Evolutionary conservation across 1,284 basidiomycete genomes (phyloP).

Genomic region (Naganishia sp.): DNA sequence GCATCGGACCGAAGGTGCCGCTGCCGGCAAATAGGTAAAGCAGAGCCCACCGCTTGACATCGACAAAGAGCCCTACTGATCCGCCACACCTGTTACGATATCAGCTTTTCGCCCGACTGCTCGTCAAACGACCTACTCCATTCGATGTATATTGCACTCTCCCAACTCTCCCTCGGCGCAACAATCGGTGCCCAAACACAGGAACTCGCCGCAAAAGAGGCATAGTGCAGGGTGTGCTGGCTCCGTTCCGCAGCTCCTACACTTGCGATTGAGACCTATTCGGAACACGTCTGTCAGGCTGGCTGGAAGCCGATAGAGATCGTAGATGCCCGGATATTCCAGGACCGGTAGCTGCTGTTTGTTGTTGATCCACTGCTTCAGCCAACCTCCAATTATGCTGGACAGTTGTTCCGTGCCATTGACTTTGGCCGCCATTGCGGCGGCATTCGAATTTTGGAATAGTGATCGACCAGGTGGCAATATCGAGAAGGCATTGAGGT

Average conservation of each 20-base stretch:
- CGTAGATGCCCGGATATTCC: slow-evolving; percentile 84
- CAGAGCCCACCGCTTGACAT: slow-evolving; percentile 88
- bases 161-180: slow-evolving; percentile 74
- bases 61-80: slow-evolving; percentile 82
- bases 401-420: slow-evolving; percentile 62
- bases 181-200: slow-evolving; percentile 91
- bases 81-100: slow-evolving; percentile 73
- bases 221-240: slow-evolving; percentile 89
- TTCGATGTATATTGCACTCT: slow-evolving; percentile 93
- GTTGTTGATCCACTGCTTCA: slow-evolving; percentile 49
- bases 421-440: slow-evolving; percentile 68
- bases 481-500: slow-evolving; percentile 73
- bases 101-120: slow-evolving; percentile 25
- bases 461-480: slow-evolving; percentile 14
- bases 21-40: slow-evolving; percentile 88
- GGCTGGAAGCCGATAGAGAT: slow-evolving; percentile 75
- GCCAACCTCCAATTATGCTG: slow-evolving; percentile 43
- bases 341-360: slow-evolving; percentile 59
- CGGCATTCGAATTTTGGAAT: slow-evolving; percentile 43
- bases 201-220: slow-evolving; percentile 81
- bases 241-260: slow-evolving; percentile 73
- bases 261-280: slow-evolving; percentile 67
- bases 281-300: slow-evolving; percentile 82
- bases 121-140: slow-evolving; percentile 67
- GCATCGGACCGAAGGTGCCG: slow-evolving; percentile 83